Evolutionary conservation across 208 protist species (phyloP).

Genomic region (Strigomonas culicis): DNA sequence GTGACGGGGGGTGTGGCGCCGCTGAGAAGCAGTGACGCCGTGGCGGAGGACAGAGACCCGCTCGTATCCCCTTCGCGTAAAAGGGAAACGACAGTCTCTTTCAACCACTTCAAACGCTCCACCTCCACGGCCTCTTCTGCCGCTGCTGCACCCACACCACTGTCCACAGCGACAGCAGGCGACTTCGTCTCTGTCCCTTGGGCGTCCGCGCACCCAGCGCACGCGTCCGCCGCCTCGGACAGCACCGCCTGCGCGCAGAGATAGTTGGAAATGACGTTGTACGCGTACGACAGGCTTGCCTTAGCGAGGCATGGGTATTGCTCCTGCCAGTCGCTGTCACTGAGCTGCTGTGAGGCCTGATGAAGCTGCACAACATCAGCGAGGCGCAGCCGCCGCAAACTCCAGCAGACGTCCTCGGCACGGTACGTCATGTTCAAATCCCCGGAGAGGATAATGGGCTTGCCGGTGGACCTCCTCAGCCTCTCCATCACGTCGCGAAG

Average conservation of each 20-base stretch:
- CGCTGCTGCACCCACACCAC: constrained; percentile 1
- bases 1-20: constrained; percentile 22
- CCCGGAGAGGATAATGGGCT: constrained; percentile 72
- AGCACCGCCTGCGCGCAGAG: constrained; percentile 22
- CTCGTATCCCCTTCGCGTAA: constrained; percentile 1
- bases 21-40: constrained; percentile 15
- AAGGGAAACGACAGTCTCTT: neutral
- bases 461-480: constrained; percentile 38
- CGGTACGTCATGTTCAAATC: constrained; percentile 87
- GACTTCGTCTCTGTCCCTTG: neutral
- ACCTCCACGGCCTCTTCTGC: constrained; percentile 8
- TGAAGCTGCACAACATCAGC: constrained; percentile 25
- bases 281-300: constrained; percentile 25
- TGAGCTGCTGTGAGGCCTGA: constrained; percentile 1
- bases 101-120: constrained; percentile 7
- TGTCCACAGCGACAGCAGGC: constrained; percentile 25
- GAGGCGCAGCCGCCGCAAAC: constrained; percentile 60
- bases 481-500: constrained; percentile 36
- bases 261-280: constrained; percentile 28
- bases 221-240: neutral
- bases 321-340: constrained; percentile 31
- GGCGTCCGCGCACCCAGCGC: constrained; percentile 7
- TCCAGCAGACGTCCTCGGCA: constrained; percentile 68
- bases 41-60: neutral
- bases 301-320: constrained; percentile 28